A percentile compares a stretch with the other conserved stretches of the same genome.
Evolutionary conservation across 495 filamentous ascomycete species (phyloP).

Genomic region (Tirmania nivea): DNA sequence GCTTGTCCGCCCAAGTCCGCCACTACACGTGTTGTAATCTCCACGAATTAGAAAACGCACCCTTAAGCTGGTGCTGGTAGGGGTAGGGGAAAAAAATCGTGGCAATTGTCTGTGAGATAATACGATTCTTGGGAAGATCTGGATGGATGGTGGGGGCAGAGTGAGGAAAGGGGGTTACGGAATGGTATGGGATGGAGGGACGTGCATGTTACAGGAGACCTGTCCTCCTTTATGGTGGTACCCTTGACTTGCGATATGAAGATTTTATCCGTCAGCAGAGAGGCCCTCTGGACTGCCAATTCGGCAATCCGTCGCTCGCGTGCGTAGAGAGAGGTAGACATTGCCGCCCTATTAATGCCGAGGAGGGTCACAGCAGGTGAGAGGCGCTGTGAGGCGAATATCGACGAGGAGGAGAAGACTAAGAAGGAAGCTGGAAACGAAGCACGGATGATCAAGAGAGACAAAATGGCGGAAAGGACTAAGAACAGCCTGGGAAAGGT

Average conservation of each 20-base stretch:
- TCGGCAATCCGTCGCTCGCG: slow-evolving; percentile 70
- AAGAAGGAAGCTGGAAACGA: too few relatives aligned
- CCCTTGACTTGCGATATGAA: slow-evolving; percentile 85
- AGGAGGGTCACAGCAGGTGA: too few relatives aligned
- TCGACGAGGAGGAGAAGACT: too few relatives aligned
- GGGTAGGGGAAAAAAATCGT: too few relatives aligned
- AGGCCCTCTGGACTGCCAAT: slow-evolving; percentile 77
- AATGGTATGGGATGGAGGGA: too few relatives aligned
- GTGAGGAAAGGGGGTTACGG: neutral
- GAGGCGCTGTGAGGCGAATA: too few relatives aligned
- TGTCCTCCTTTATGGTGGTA: slow-evolving; percentile 80
- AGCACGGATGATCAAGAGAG: too few relatives aligned
- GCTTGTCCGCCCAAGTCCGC: slow-evolving; percentile 97
- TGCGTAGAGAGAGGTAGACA: slow-evolving; percentile 30
- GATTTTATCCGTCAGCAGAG: slow-evolving; percentile 73
- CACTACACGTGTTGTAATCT: slow-evolving; percentile 19
- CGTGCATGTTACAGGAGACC: slow-evolving; percentile 68
- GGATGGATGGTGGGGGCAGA: neutral
- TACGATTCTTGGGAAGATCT: too few relatives aligned
- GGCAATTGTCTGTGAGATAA: slow-evolving; percentile 3
- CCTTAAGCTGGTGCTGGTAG: neutral
- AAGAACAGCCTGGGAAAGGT: too few relatives aligned
- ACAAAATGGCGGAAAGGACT: too few relatives aligned
- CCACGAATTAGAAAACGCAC: neutral
- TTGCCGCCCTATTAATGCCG: neutral